Base-by-base conservation (phyloP, 768 basidiomycete genomes). In the Leucocoprinus sp. region DNA sequence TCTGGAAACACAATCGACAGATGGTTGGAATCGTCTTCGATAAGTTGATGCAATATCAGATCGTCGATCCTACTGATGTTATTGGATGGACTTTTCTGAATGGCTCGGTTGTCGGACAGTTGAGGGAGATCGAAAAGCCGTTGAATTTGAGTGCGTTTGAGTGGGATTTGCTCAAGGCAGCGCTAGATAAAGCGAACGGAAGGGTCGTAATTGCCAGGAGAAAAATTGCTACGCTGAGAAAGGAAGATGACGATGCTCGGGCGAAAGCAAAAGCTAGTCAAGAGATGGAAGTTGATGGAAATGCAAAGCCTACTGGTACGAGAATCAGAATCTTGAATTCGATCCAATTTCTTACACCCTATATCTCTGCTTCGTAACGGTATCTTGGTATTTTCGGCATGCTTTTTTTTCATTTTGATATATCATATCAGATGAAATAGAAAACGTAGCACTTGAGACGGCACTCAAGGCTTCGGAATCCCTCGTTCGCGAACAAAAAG, bases 11-110 rank as follows among this genome's bases (percentile, higher is more conserved):
- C 54, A 91, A 86, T 57, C 69, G 76, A 23, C 93, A 97, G 55
- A 90, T 93, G 80, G 71, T 93, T 37, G 73, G 75, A 12, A 93
- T 99, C 57, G 92, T 97, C 6, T 84, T 95, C 51, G 96, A 98
- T 71, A 99, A 99, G 66, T 69, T 98, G 43, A 87, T 98, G 80
- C 95, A 98, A 60, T 99, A 99, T 64, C 93, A 96, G 59, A 88
- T 98, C 46, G 84, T 98, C 31, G 93, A 97, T 55, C 91, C 93
- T 0, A 80, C 81, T 12, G 93, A 99, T 53, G 84, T 98, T 7
- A 83, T 96, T 43, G 68, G 67, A 3, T 95, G 88, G 85, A 78
- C 84, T 14, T 95, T 97, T 62, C 59, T 66, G 40, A 73, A 78
- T 35, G 74, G 75, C 15, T 69, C 69, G 7, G 65, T 64, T 19